Conservation (phyloP, 2,329 filamentous ascomycete species). For the Ceratocystis destructans region DNA sequence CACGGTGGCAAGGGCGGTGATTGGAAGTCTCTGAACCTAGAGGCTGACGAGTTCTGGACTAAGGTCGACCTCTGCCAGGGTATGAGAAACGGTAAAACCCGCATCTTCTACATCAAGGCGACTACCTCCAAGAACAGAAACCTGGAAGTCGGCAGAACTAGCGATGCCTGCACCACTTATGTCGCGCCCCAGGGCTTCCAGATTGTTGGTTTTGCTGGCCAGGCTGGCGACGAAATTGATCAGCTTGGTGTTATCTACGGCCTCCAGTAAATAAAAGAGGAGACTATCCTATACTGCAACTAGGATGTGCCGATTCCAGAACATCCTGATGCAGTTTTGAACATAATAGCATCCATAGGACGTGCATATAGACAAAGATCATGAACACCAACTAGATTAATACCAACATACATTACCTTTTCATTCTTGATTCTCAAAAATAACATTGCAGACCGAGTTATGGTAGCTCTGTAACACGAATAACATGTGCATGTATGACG, state of each 20-base stretch:
- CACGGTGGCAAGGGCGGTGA: constrained; percentile 43
- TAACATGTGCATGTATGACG: too few relatives aligned
- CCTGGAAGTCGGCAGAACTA: constrained; percentile 33
- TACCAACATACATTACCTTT: too few relatives aligned
- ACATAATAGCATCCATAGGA: too few relatives aligned
- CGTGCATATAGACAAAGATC: too few relatives aligned
- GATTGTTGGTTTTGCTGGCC: constrained; percentile 40
- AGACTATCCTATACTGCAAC: neutral
- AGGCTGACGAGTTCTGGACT: constrained; percentile 35
- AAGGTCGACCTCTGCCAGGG: constrained; percentile 38
- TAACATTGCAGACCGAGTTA: too few relatives aligned
- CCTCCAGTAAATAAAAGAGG: constrained; percentile 25
- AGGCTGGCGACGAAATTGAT: constrained; percentile 42
- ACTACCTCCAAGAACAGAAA: constrained; percentile 37
- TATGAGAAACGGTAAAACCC: constrained; percentile 32
- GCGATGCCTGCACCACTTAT: constrained; percentile 34
- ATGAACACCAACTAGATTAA: too few relatives aligned
- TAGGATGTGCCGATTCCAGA: neutral
- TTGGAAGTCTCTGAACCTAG: constrained; percentile 32
- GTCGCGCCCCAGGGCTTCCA: constrained; percentile 36
- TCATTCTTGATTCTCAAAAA: too few relatives aligned
- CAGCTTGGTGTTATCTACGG: constrained; percentile 38
- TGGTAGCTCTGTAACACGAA: too few relatives aligned
- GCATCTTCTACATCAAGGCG: constrained; percentile 43
- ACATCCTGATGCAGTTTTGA: neutral